These are phyloP conservation scores for Spergularia azorica DNA, from an alignment of 179 eudicot species.

Conservation along the genomic window DNA sequence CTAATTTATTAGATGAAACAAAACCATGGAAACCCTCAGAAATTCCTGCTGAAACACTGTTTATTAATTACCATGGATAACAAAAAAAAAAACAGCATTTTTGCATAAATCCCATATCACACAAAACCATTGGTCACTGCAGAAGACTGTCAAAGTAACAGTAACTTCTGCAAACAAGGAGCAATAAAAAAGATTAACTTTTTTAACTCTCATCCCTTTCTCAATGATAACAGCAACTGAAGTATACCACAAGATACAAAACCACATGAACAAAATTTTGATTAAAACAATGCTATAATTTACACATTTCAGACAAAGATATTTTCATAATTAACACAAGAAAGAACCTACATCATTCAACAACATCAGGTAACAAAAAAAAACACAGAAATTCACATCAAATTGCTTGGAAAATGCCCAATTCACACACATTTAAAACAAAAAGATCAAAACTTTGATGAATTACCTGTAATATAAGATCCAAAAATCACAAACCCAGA, in stretches of 20 bases:
- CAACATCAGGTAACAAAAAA: not conserved
- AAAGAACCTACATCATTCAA: constrained; percentile 4
- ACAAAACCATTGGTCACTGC: not conserved
- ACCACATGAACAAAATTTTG: not conserved
- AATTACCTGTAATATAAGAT: constrained; percentile 24
- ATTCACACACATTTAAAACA: not conserved
- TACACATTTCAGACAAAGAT: not conserved
- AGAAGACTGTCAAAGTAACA: not conserved
- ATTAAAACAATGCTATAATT: not conserved
- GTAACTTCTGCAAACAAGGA: not conserved
- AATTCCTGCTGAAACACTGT: not conserved
- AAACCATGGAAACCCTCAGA: not conserved
- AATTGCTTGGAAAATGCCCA: not conserved
- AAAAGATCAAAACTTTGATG: constrained; percentile 23
- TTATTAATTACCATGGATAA: not conserved
- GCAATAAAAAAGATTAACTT: not conserved
- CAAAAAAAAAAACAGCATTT: not conserved
- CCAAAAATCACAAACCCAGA: constrained; percentile 34
- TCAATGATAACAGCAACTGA: not conserved
- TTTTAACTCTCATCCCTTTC: not conserved
- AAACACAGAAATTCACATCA: constrained; percentile 14
- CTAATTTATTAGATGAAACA: too few species aligned
- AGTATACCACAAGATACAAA: not conserved
- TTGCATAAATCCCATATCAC: constrained; percentile 5
- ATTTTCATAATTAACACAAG: not conserved